Base-by-base conservation (phyloP, 1,284 basidiomycete genomes). In the Neonothopanus nambi region DNA sequence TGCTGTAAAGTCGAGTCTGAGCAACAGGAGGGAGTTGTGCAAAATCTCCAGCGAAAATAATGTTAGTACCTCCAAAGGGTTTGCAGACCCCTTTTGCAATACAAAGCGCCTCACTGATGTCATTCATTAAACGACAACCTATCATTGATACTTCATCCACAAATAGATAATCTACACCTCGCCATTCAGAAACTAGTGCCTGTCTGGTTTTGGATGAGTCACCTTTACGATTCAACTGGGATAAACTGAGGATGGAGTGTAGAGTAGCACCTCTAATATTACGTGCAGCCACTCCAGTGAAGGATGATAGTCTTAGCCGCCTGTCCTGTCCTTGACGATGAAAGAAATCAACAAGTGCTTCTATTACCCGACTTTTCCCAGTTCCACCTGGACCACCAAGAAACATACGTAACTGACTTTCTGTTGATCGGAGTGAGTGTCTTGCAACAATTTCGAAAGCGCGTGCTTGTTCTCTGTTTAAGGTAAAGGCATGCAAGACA, bases 41-140 rank as follows among this genome's bases (percentile, higher is more conserved):
- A 56, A 76, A 72, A 50, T 76, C 73, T 0, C 74, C 72, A 0
- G 70, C 66, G 54, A 73, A 70, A 2, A 76, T 73, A 0, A 75
- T 56, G 45, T 69, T 75, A 0, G 74, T 59, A 0, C 71, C 70
- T 5, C 74, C 71, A 60, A 74, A 76, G 0, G 62, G 48, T 17
- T 21, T 11, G 3, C 56, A 38, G 17, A 56, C 61, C 5, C 64
- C 67, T 52, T 67, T 75, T 0, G 73, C 72, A 8, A 56, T 23
- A 11, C 36, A 53, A 1, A 75, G 44, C 0, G 67, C 66, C 12
- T 46, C 3, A 46, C 44, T 46, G 24, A 46, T 46, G 4, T 30
- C n/a, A n/a, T n/a, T n/a, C n/a, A n/a, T n/a, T n/a, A 48, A 36
- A 15, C 13, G 4, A 13, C 30, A 48, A 20, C 45, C 33, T 5